Conservation (phyloP, 1,139 yeast species). For the Geotrichum histeridarum region DNA sequence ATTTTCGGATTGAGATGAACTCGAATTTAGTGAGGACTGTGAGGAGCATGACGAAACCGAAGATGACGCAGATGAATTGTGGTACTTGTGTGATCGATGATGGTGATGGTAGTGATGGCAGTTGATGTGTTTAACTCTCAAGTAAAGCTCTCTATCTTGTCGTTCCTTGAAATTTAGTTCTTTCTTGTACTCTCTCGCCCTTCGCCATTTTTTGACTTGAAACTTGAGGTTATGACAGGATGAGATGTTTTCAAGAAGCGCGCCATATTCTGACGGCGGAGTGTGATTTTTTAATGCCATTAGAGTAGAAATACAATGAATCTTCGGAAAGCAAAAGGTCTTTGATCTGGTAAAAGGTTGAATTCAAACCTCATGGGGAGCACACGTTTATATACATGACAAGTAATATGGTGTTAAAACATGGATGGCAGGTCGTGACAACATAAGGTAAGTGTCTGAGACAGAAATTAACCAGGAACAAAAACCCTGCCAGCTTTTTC, state of each 20-base stretch:
- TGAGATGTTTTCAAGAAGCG: slow-evolving; percentile 13
- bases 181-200: slow-evolving; percentile 11
- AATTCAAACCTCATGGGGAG: too few relatives aligned
- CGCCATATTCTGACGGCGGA: background rate
- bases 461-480: too few relatives aligned
- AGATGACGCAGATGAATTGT: background rate
- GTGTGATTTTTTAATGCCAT: background rate
- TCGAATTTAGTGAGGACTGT: too few relatives aligned
- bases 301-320: too few relatives aligned
- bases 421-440: too few relatives aligned
- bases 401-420: too few relatives aligned
- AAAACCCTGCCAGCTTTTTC: too few relatives aligned
- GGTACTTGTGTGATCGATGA: background rate
- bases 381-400: too few relatives aligned
- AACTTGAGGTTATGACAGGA: slow-evolving; percentile 16
- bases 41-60: background rate
- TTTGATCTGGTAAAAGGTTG: too few relatives aligned
- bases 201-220: slow-evolving; percentile 17
- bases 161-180: slow-evolving; percentile 7
- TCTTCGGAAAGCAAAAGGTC: too few relatives aligned
- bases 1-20: too few relatives aligned
- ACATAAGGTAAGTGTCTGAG: too few relatives aligned
- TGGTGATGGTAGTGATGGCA: background rate
- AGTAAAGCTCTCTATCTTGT: background rate
- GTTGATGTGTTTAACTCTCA: slow-evolving; percentile 3